A percentile compares a stretch with the other conserved stretches of the same genome.
phyloP scores from a whole-genome alignment of 1,284 basidiomycete genomes.

The Ceratobasidium sp. region DNA sequence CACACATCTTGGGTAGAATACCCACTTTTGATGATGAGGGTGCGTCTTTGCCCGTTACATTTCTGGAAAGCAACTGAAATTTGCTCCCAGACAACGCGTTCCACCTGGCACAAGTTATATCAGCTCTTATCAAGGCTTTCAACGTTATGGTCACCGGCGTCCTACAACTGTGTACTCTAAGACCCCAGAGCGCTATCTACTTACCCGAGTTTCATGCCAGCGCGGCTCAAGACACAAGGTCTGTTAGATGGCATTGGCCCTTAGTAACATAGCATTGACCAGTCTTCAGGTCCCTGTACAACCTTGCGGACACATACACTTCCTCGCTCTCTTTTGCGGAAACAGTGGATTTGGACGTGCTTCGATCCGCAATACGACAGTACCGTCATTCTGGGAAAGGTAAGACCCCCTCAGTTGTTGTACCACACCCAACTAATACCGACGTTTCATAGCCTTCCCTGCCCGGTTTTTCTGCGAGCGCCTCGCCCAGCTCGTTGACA shows the following conservation, averaged over 20 bases:
- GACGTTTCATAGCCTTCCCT: conserved; percentile 15
- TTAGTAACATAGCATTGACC: background rate
- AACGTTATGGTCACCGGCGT: conserved; percentile 29
- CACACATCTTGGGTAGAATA: conserved; percentile 16
- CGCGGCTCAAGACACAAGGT: conserved; percentile 29
- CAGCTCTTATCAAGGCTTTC: conserved; percentile 31
- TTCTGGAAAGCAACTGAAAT: background rate
- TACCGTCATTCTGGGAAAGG: conserved; percentile 29
- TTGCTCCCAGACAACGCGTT: conserved; percentile 15
- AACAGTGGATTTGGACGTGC: conserved; percentile 35
- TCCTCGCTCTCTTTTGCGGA: conserved; percentile 28
- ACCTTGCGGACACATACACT: conserved; percentile 31
- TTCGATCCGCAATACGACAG: conserved; percentile 27
- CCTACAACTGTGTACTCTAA: background rate
- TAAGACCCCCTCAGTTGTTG: no score
- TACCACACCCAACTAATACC: no score
- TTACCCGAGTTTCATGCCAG: conserved; percentile 15
- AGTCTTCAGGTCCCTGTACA: conserved; percentile 29
- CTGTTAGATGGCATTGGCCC: background rate
- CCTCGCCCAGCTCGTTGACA: conserved; percentile 35
- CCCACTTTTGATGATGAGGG: conserved; percentile 44
- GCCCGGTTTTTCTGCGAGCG: conserved; percentile 40
- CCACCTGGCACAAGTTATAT: conserved; percentile 31
- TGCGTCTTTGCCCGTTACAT: background rate
- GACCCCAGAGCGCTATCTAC: conserved; percentile 1